Conservation (phyloP, 2,329 filamentous ascomycete species). For the Stromatinia cepivora region DNA sequence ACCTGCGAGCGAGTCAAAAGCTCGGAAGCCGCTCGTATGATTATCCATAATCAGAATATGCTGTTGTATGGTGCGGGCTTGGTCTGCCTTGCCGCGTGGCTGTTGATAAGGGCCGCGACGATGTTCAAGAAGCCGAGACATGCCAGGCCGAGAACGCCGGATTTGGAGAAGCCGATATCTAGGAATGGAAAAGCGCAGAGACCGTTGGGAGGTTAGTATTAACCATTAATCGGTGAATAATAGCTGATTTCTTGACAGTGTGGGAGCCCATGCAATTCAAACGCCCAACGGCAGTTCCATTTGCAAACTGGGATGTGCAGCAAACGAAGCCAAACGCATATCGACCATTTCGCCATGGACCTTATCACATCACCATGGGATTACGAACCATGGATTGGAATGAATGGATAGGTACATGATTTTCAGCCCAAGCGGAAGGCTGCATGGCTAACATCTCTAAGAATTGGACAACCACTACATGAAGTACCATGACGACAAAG, state of each 20-base stretch:
- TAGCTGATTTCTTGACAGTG: conserved; percentile 33
- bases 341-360: conserved; percentile 40
- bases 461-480: conserved; percentile 80
- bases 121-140: conserved; percentile 32
- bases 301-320: conserved; percentile 38
- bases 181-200: conserved; percentile 34
- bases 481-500: conserved; percentile 71
- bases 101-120: conserved; percentile 30
- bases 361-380: conserved; percentile 42
- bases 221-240: not conserved
- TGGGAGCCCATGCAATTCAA: conserved; percentile 40
- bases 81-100: conserved; percentile 30
- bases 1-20: conserved; percentile 22
- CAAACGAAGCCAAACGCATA: conserved; percentile 40
- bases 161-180: conserved; percentile 37
- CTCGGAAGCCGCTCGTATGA: conserved; percentile 24
- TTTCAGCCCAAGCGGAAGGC: not conserved
- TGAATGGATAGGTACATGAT: conserved; percentile 40
- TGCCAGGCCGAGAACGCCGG: conserved; percentile 35
- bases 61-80: conserved; percentile 30
- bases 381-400: conserved; percentile 42
- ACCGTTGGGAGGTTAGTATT: conserved; percentile 35
- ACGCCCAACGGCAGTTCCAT: conserved; percentile 37
- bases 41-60: conserved; percentile 28
- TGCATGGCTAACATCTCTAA: conserved; percentile 34